Evolutionary conservation across 495 filamentous ascomycete genomes (phyloP).

Genomic region (Aspergillus sparsus): DNA sequence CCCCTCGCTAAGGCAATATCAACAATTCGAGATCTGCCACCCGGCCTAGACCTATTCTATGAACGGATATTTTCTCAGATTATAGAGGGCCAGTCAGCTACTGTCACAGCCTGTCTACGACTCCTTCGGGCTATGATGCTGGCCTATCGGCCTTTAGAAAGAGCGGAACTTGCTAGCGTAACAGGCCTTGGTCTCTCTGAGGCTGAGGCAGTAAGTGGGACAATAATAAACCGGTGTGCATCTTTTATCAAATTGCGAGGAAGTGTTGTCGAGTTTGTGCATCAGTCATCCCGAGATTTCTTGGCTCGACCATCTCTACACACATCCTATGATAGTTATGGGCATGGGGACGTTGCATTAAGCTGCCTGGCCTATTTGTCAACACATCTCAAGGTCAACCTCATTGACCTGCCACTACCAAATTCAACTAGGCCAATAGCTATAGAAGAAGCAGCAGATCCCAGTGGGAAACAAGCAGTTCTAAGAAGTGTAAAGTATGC

Average conservation of each 20-base stretch:
- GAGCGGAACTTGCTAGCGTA: background rate
- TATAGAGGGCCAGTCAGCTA: background rate
- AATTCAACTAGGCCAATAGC: too few species aligned
- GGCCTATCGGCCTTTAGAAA: background rate
- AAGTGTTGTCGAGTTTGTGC: constrained; percentile 25
- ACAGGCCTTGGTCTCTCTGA: background rate
- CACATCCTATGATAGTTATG: background rate
- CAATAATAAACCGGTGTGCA: constrained; percentile 14
- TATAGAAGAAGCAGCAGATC: background rate
- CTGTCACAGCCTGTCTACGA: background rate
- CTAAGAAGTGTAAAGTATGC: background rate
- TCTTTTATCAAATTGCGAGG: constrained; percentile 25
- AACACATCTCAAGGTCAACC: too few species aligned
- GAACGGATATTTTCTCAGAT: background rate
- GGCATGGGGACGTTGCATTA: background rate
- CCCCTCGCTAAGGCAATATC: constrained; percentile 3
- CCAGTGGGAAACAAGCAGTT: background rate
- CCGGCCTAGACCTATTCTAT: background rate
- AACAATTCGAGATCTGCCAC: background rate
- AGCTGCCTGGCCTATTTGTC: background rate
- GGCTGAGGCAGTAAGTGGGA: background rate
- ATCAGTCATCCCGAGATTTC: constrained; percentile 27
- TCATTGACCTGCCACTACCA: too few species aligned
- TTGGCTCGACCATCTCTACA: constrained; percentile 7
- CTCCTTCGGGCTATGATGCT: background rate